A percentile compares a stretch with the other conserved stretches of the same genome.
These are phyloP conservation scores for Rhizopogon sp. DNA, from an alignment of 768 basidiomycete species.

Conservation along the genomic window DNA sequence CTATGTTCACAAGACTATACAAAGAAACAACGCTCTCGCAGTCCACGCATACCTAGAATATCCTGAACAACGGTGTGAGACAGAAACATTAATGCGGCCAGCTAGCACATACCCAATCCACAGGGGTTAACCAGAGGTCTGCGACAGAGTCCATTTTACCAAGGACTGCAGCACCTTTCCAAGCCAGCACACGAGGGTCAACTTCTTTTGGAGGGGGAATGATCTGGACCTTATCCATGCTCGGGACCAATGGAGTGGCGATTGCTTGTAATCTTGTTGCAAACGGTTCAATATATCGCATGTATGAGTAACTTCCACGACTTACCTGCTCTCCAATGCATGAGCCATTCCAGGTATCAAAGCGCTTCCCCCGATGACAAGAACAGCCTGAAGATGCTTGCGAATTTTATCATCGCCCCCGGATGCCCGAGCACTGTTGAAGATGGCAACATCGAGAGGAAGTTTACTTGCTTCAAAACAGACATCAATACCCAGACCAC, in stretches of 20 bases:
- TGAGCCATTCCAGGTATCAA: slow-evolving; percentile 79
- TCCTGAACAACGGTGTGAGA: slow-evolving; percentile 40
- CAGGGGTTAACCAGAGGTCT: slow-evolving; percentile 83
- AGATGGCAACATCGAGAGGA: slow-evolving; percentile 89
- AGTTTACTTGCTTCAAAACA: slow-evolving; percentile 83
- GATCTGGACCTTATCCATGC: slow-evolving; percentile 86
- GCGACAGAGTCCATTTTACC: slow-evolving; percentile 87
- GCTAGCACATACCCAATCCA: slow-evolving; percentile 72
- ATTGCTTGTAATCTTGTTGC: slow-evolving; percentile 67
- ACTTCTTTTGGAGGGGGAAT: slow-evolving; percentile 94
- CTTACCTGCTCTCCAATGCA: slow-evolving; percentile 81
- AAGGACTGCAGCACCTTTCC: slow-evolving; percentile 93
- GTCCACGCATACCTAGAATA: slow-evolving; percentile 69
- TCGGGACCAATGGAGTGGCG: slow-evolving; percentile 73
- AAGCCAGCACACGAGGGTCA: slow-evolving; percentile 83
- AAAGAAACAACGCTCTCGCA: slow-evolving; percentile 81
- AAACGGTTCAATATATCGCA: neutral
- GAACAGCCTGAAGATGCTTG: slow-evolving; percentile 82
- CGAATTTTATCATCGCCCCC: slow-evolving; percentile 87
- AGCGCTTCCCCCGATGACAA: slow-evolving; percentile 84
- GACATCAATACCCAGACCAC: slow-evolving; percentile 65
- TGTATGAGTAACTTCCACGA: neutral
- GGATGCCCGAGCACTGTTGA: slow-evolving; percentile 84
- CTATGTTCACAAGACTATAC: slow-evolving; percentile 35
- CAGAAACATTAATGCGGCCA: neutral